Evolutionary conservation across 164 flowering plant genomes (phyloP), one percentile per base, ranked within the genome.

Genomic region (Umbilicus rupestris): DNA sequence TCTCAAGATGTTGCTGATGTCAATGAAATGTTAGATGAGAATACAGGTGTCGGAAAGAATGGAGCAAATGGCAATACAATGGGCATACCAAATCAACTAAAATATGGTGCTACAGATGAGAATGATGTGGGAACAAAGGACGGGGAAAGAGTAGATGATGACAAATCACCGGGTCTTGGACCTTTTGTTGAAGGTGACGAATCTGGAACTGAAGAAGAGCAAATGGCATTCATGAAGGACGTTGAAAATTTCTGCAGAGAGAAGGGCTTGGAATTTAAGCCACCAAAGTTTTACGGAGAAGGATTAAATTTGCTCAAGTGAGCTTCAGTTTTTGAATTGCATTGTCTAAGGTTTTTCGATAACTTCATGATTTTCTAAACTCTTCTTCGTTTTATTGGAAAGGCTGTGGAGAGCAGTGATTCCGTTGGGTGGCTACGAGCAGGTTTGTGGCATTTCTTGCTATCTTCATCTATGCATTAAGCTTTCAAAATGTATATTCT

Each of bases 381-480:
- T 26, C 19, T 55, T 60, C 11, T 49, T 63, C 60, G 5, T 55
- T 26, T 11, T 55, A 55, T 55, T 16, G 28, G 19, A 55, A 55
- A 93, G 98, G 90, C 78, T 93, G 42, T 93, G 94, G 92, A 86
- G 96, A 79, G 81, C 89, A 44, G 98, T 93, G 62, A 83, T 76
- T 66, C 80, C 78, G 73, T 78, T 93, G 80, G 98, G 98, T 64
- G 98, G 98, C 73, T 90, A 93, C 71, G 98, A 93, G 39, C 79
- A 80, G 91, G 98, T 89, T 79, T 67, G 59, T 29, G 20, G 4
- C 22, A 14, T 3, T 64, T 63, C 47, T 19, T 11, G 39, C 30
- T 37, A 64, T 16, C 35, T 30, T 63, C 35, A 35, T 52, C 24
- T 14, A 29, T 52, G 24, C 58, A 14, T 52, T 52, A 6, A 24